Evolutionary conservation across 2,329 filamentous ascomycete species (phyloP), one percentile per base, ranked within the genome.

Genomic region (Celoporthe dispersa): DNA sequence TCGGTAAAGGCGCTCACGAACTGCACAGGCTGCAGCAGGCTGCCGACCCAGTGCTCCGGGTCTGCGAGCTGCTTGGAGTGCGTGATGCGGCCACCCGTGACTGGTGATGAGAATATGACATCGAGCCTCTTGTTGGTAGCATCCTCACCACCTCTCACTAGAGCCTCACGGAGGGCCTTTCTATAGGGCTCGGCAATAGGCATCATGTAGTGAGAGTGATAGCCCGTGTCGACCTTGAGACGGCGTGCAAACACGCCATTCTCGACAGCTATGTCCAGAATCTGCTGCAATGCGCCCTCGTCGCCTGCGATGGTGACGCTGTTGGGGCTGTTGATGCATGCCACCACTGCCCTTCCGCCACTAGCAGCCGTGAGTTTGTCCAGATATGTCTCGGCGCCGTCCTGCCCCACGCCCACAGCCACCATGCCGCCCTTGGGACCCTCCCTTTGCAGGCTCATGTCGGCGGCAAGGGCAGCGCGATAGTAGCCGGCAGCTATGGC

Each of bases 181-280:
- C 39, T 41, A 12, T 41, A 41, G 39, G 39, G 39, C 39, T 41
- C 39, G 11, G 39, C 39, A 41, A 86, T 79, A 0, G 82, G 75
- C 67, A 83, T 81, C 85, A 88, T 87, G 72, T 86, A 84, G 48
- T 82, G 78, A 0, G 86, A 88, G 73, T 88, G 86, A 61, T 87
- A 88, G 0, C 85, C 85, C 19, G 83, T 81, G 16, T 84, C 82
- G 7, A 87, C 83, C 2, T 80, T 80, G 1, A 87, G 80, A 48
- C 81, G 82, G 37, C 82, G 80, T 67, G 83, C 82, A 73, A 87
- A 86, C 9, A 53, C 48, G 3, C n/a, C n/a, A 25, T 53, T 12
- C 25, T 12, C 8, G 22, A 7, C 4, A 1, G 25, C 22, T 8
- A 28, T 12, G 5, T 25, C 48, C 48, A 25, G 3, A 4, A 53